Conservation (phyloP, 1,139 yeast species). For the Spencermartinsiella ligniputridi region DNA sequence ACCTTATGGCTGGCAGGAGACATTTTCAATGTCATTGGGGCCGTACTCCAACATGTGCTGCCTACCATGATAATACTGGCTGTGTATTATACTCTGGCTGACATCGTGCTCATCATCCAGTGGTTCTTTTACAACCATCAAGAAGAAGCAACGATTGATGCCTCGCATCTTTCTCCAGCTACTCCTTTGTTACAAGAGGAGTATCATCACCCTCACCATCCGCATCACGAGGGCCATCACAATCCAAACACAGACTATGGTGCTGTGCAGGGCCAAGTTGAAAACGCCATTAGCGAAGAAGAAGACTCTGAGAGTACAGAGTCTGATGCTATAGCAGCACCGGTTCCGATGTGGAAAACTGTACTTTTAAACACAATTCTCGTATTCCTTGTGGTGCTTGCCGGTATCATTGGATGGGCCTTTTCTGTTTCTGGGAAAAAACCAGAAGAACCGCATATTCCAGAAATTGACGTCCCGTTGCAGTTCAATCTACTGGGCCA, state of each 20-base stretch:
- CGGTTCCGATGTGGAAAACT: slow-evolving; percentile 18
- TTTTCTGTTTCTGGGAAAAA: slow-evolving; percentile 39
- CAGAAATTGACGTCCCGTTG: slow-evolving; percentile 32
- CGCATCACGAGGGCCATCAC: not conserved
- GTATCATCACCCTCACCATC: slow-evolving; percentile 19
- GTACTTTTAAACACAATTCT: slow-evolving; percentile 53
- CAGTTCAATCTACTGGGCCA: slow-evolving; percentile 77
- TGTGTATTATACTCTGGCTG: slow-evolving; percentile 87
- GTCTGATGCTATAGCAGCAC: slow-evolving; percentile 8
- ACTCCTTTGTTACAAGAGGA: slow-evolving; percentile 60
- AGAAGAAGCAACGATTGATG: slow-evolving; percentile 48
- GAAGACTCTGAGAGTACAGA: slow-evolving; percentile 6
- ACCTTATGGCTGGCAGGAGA: slow-evolving; percentile 89
- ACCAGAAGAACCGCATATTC: slow-evolving; percentile 27
- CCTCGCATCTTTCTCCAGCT: slow-evolving; percentile 82
- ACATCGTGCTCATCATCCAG: slow-evolving; percentile 73
- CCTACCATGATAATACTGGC: slow-evolving; percentile 93
- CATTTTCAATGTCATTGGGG: slow-evolving; percentile 85
- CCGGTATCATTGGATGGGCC: slow-evolving; percentile 88
- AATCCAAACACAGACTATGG: not conserved
- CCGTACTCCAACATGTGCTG: slow-evolving; percentile 77
- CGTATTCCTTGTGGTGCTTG: slow-evolving; percentile 63
- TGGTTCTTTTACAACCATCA: slow-evolving; percentile 62
- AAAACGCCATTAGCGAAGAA: slow-evolving; percentile 15
- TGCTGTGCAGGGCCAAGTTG: slow-evolving; percentile 19